These are phyloP conservation scores for Solanum ossicruentum DNA, from an alignment of 257 asterid species.

Conservation along the genomic window DNA sequence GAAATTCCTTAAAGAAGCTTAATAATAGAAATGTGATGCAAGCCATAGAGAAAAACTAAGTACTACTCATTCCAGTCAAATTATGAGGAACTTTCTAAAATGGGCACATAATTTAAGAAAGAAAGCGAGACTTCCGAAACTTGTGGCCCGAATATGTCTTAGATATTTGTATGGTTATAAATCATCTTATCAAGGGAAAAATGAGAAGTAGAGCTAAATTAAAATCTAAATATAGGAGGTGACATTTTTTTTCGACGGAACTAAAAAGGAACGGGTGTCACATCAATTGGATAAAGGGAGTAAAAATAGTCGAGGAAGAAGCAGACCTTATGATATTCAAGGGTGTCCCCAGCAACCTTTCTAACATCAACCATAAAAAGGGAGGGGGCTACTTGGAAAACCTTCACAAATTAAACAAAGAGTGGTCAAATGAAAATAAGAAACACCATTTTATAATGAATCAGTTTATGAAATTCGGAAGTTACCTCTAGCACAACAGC, in stretches of 20 bases:
- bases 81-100: background rate
- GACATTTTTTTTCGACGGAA: too few species aligned
- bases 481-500: constrained; percentile 90
- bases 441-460: background rate
- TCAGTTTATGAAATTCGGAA: background rate
- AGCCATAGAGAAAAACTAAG: background rate
- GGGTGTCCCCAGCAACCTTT: constrained; percentile 94
- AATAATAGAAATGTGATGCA: background rate
- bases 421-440: background rate
- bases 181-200: too few species aligned
- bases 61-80: background rate
- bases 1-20: background rate
- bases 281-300: background rate
- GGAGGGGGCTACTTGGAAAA: constrained; percentile 78
- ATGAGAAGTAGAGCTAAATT: too few species aligned
- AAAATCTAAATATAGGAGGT: too few species aligned
- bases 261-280: background rate
- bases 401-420: constrained; percentile 20
- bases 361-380: constrained; percentile 96
- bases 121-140: too few species aligned
- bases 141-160: too few species aligned
- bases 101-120: background rate
- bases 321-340: constrained; percentile 83
- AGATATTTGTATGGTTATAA: too few species aligned
- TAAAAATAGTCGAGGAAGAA: background rate